Evolutionary conservation across 345 rosid species (phyloP), one percentile per base, ranked within the genome.

Genomic region (Euphorbia tirucalli): DNA sequence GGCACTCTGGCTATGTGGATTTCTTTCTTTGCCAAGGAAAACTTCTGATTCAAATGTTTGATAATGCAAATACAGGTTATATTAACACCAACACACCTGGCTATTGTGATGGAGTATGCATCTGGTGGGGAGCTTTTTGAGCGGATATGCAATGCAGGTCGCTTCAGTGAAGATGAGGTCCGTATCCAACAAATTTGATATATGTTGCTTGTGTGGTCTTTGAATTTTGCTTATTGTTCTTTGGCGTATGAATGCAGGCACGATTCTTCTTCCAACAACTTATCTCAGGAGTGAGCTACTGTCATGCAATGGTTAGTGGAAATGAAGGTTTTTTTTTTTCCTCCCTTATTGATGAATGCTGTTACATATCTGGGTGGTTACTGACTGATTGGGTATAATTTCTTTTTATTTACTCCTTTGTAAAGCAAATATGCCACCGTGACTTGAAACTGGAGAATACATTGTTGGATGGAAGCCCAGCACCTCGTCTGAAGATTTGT

Each of bases 181-280:
- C 35, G 41, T 41, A 48, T 65, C 55, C 48, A 28, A 32, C 27
- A 11, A 49, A 31, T 58, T 55, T 18, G 22, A 25, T 57, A 50
- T 44, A 30, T 58, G 44, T 50, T 65, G 5, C 62, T 71, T 59
- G 61, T 46, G 8, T 52, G 30, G 27, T 28, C 46, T 13, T 22
- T 32, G 15, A 28, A 49, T 56, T 61, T 59, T 59, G 5, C 56
- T 49, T 57, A 25, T 43, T 9, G 11, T 32, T 28, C 35, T 73
- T 28, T 27, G 37, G 64, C 22, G 16, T 75, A 30, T 55, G 50
- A 46, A 3, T 81, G 82, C 86, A 92, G 96, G 99, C 99, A 75
- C 90, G 96, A 41, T 95, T 92, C 86, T 95, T 92, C 88, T 95
- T 92, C 82, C 97, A 92, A 77, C 99, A 95, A 83, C 99, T 92